Percentiles rank a stretch among this genome's conserved stretches.
These are phyloP conservation scores for Cladosporium phlei DNA, from an alignment of 2,329 filamentous ascomycete genomes.

Conservation along the genomic window DNA sequence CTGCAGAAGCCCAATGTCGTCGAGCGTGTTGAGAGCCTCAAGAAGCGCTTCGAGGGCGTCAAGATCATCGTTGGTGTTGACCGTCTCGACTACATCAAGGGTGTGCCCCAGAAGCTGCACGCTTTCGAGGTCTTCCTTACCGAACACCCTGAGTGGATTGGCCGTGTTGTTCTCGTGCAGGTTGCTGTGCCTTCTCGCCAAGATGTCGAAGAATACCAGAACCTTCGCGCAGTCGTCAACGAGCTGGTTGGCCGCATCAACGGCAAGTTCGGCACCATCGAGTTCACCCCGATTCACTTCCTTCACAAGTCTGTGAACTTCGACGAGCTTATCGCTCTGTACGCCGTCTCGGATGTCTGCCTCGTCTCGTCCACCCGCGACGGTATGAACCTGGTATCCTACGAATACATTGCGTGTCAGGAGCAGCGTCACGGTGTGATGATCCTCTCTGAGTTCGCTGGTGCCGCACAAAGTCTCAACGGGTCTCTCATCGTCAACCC, in stretches of 20 bases:
- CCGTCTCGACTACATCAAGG: slow-evolving; percentile 97
- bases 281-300: slow-evolving; percentile 99
- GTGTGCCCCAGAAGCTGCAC: slow-evolving; percentile 94
- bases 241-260: slow-evolving; percentile 96
- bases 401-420: slow-evolving; percentile 96
- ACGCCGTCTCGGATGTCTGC: slow-evolving; percentile 86
- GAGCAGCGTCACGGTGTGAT: slow-evolving; percentile 85
- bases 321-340: slow-evolving; percentile 89
- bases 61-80: slow-evolving; percentile 97
- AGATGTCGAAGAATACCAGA: slow-evolving; percentile 97
- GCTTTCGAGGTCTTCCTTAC: slow-evolving; percentile 94
- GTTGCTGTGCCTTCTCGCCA: slow-evolving; percentile 91
- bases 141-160: slow-evolving; percentile 96
- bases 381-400: slow-evolving; percentile 97
- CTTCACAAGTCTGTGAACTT: slow-evolving; percentile 94
- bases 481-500: slow-evolving; percentile 94
- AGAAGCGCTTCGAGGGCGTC: slow-evolving; percentile 89
- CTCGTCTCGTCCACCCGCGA: slow-evolving; percentile 93
- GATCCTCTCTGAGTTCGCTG: slow-evolving; percentile 94
- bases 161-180: slow-evolving; percentile 92
- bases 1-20: slow-evolving; percentile 80
- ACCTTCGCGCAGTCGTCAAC: slow-evolving; percentile 89
- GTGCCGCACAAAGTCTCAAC: slow-evolving; percentile 89
- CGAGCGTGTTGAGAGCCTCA: slow-evolving; percentile 76
- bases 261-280: slow-evolving; percentile 91